Evolutionary conservation across 441 rosid species (phyloP), one percentile per base, ranked within the genome.

Genomic region (Erodium moschatum): DNA sequence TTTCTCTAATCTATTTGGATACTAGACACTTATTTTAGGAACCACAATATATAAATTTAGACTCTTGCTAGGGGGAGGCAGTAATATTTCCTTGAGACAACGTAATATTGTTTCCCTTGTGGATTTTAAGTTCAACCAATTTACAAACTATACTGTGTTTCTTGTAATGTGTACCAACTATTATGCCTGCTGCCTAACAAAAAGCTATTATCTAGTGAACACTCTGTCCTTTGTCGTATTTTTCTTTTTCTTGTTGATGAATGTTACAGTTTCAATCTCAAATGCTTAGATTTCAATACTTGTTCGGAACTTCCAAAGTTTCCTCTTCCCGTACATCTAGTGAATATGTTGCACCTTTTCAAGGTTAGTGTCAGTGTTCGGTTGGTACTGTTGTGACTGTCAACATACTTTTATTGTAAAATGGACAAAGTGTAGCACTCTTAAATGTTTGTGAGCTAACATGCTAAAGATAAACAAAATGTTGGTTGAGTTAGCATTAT

Each of bases 271-370:
- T 64, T 21, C 48, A 64, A 64, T 31, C 65, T 40, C 15, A 4
- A 21, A 68, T 52, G 64, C 29, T 70, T 16, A 33, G 40, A 63
- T 61, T 46, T 52, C 46, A 7, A 15, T 54, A 27, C 35, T 29
- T 61, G 27, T 61, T 61, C 12, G 2, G 16, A 61, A 3, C 35
- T 11, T 61, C 65, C 16, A 0, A 61, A 24, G 0, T 61, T 61
- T 61, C n/a, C 33, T 61, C 11, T 24, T 3, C 21, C 61, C 5
- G 9, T 24, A 21, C 8, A 9, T 24, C 33, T 24, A 21, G 24
- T 1, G 15, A 21, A 21, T 24, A 61, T 61, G 64, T 19, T 10
- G 9, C 15, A 24, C 64, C 13, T 21, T 61, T 24, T 11, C 15
- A 2, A 2, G 64, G 31, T 24, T 20, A 61, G 2, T 21, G 11